Evolutionary conservation across 345 rosid species (phyloP).

Genomic region (Gossypium anomalum): DNA sequence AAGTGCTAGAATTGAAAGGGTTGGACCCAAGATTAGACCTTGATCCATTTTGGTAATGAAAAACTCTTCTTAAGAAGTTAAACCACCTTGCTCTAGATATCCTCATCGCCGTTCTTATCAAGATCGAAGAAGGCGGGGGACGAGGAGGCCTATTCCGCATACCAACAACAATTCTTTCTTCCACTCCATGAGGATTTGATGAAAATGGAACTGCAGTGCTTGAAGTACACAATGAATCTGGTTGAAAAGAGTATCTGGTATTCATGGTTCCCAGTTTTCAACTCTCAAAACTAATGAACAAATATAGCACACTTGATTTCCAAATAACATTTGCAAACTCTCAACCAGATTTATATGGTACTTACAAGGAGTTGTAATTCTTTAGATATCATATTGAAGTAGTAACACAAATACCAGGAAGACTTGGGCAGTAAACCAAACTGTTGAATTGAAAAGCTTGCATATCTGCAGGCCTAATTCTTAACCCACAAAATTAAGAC

Average conservation of each 20-base stretch:
- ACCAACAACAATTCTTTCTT: constrained; percentile 20
- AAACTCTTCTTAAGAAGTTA: constrained; percentile 82
- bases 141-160: constrained; percentile 48
- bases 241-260: constrained; percentile 46
- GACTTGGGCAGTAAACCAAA: neutral
- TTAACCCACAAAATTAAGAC: constrained; percentile 7
- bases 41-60: constrained; percentile 76
- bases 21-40: constrained; percentile 66
- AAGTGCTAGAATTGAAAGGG: constrained; percentile 79
- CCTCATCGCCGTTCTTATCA: constrained; percentile 68
- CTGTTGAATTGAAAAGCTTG: constrained; percentile 7
- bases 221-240: constrained; percentile 43
- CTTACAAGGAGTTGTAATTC: neutral
- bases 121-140: constrained; percentile 35
- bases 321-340: neutral
- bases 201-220: constrained; percentile 40
- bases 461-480: neutral
- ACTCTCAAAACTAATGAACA: neutral
- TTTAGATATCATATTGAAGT: constrained; percentile 16
- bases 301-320: neutral
- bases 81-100: constrained; percentile 95
- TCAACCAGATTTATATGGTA: neutral
- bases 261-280: constrained; percentile 35
- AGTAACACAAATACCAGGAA: constrained; percentile 35
- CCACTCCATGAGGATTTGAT: constrained; percentile 39